Base-by-base conservation (phyloP, 75 land plant species). In the Picea sitchensis region DNA sequence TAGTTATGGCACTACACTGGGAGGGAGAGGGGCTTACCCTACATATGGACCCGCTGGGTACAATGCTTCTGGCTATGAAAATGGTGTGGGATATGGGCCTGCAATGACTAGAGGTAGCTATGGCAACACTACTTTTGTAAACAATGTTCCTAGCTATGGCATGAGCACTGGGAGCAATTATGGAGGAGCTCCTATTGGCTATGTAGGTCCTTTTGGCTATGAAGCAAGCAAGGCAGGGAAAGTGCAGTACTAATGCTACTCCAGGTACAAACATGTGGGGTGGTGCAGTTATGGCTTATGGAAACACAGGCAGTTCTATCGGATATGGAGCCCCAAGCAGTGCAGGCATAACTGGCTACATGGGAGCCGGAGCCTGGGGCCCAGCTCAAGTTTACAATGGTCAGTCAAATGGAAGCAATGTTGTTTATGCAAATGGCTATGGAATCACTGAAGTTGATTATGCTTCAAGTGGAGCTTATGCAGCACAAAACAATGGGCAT, bases 371-470 rank as follows among this genome's bases (percentile, higher is more conserved):
- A 26, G 82, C 80, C 14, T 88, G 92, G 92, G 89, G 85, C 56
- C 87, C 85, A 79, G 95, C 91, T 14, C 90, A 84, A 83, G 23
- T 51, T 31, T 84, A 85, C 58, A 87, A 87, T 87, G 91, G 90
- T 61, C 90, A 89, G 38, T 76, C 78, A 58, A 87, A 84, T 64
- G 90, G 88, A 3, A 81, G 84, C 23, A 88, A 88, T 80, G 87
- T 83, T 21, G 81, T 77, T 21, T 85, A 76, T 78, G 84, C 78
- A 59, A 80, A 84, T 83, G 90, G 85, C 0, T 92, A 92, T 87
- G 96, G 96, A 21, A 65, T 76, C 0, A 74, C 79, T 65, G 89
- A 87, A 59, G 83, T 84, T 26, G 89, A 85, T 1, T 91, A 93
- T 61, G 81, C 78, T 58, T 82, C 90, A 12, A 80, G 85, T 80